Evolutionary conservation across 2,329 filamentous ascomycete species (phyloP), one percentile per base, ranked within the genome.

Genomic region (Metarhizium anisopliae): DNA sequence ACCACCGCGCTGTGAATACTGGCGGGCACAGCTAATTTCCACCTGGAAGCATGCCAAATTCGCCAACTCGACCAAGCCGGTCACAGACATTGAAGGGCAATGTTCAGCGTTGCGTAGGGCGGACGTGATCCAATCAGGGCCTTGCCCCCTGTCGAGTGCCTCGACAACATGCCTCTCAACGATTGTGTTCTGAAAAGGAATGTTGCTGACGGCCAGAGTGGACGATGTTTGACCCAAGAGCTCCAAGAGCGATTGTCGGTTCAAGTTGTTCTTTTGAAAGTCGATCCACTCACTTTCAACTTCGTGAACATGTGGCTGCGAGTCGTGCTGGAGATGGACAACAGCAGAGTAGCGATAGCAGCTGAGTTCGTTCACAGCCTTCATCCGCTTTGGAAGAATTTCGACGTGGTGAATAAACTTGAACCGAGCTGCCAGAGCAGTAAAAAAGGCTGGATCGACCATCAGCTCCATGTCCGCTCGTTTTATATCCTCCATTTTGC

Each of bases 1-100:
- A 8, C 52, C 60, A 30, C 63, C 63, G 4, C 55, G 54, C 51
- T 60, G 63, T 3, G 54, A 53, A 18, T 42, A 25, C 30, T 73
- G 73, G 18, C 67, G 64, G 0, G 77, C 78, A 58, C 74, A 76
- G 51, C 70, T 67, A 0, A 68, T 63, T 32, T 78, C 72, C 32
- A 78, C 76, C 73, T 62, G 56, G 25, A 25, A 25, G 25, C 25
- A 25, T 25, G 25, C 25, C 25, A 25, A 25, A 25, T 68, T 36
- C 14, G 60, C 60, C 3, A 68, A 45, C 30, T 60, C 52, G 0
- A 55, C 58, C 6, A 66, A 50, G 4, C 64, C 63, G 13, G 45
- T 16, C 0, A 59, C 50, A 8, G 61, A 57, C 0, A 59, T 51
- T 1, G 55, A 56, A 1, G 25, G 25, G 25, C 25, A 25, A 25